Evolutionary conservation across 257 asterid species (phyloP).

Genomic region (Rehmannia glutinosa): DNA sequence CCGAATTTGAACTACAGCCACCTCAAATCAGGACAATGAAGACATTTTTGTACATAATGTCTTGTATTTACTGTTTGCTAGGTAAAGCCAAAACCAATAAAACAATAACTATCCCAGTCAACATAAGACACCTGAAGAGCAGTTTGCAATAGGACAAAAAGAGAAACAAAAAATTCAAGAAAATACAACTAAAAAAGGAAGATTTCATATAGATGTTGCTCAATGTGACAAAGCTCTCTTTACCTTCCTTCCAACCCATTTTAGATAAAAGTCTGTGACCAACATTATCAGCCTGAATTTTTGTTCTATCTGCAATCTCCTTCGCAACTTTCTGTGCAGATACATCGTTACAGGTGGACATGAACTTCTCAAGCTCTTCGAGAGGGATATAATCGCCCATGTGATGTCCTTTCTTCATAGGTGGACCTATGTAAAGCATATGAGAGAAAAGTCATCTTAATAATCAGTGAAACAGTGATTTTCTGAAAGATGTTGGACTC

Average conservation of each 20-base stretch:
- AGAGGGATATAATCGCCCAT: slow-evolving; percentile 96
- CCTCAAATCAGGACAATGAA: not conserved
- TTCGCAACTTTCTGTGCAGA: slow-evolving; percentile 56
- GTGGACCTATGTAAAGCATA: slow-evolving; percentile 33
- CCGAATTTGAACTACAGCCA: too few relatives aligned
- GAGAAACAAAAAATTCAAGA: not conserved
- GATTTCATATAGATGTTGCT: not conserved
- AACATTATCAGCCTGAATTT: slow-evolving; percentile 94
- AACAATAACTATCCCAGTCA: not conserved
- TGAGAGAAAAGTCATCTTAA: not conserved
- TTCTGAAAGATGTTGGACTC: not conserved
- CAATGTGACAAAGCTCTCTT: not conserved
- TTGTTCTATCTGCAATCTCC: slow-evolving; percentile 62
- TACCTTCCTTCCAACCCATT: slow-evolving; percentile 99
- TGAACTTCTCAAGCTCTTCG: slow-evolving; percentile 90
- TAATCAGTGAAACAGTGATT: not conserved
- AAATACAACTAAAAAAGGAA: not conserved
- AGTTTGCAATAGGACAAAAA: not conserved
- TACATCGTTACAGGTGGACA: slow-evolving; percentile 75
- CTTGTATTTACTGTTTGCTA: not conserved
- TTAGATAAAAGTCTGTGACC: slow-evolving; percentile 87
- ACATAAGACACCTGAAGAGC: not conserved
- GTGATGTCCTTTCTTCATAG: slow-evolving; percentile 80
- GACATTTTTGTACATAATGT: not conserved
- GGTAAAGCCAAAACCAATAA: not conserved